These are phyloP conservation scores for Hymenoscyphus albidus DNA, from an alignment of 2,329 filamentous ascomycete genomes.

Conservation along the genomic window DNA sequence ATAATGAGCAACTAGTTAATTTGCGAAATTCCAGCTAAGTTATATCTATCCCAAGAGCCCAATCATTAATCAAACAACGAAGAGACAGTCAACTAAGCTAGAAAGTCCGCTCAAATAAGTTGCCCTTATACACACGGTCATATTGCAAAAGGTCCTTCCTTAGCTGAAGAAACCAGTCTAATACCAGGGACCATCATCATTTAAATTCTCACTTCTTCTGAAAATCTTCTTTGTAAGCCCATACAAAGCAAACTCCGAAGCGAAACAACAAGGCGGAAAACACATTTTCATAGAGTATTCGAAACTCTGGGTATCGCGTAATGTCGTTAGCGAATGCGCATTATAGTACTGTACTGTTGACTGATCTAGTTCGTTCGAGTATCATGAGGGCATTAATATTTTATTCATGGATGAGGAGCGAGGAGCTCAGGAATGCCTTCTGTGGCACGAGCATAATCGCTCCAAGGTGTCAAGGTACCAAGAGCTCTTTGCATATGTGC, in stretches of 20 bases:
- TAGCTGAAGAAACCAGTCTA: background rate
- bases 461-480: slow-evolving; percentile 75
- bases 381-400: background rate
- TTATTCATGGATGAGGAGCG: background rate
- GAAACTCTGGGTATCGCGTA: slow-evolving; percentile 7
- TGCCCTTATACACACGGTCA: background rate
- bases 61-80: background rate
- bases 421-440: slow-evolving; percentile 2
- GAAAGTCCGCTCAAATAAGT: background rate
- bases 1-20: background rate
- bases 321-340: slow-evolving; percentile 1
- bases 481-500: slow-evolving; percentile 86
- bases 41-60: background rate
- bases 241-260: background rate
- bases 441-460: slow-evolving; percentile 24
- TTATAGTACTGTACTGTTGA: background rate
- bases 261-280: background rate
- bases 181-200: background rate
- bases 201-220: background rate
- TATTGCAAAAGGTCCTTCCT: background rate
- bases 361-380: background rate
- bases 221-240: background rate
- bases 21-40: background rate
- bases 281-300: slow-evolving; percentile 1
- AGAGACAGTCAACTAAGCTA: background rate